Conservation (phyloP, 768 basidiomycete species). For the Terana coerulea region DNA sequence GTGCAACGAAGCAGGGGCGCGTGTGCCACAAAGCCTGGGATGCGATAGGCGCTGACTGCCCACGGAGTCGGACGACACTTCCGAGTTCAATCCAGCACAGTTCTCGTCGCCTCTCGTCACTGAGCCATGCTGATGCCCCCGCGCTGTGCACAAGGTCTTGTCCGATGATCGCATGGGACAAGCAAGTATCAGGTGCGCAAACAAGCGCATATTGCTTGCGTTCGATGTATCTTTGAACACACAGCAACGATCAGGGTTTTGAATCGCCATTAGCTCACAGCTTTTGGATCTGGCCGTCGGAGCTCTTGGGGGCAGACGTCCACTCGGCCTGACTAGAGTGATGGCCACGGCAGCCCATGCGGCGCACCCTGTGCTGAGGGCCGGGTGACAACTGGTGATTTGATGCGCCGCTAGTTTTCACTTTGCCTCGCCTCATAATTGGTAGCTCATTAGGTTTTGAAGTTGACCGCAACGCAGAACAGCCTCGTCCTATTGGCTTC, state of each 20-base stretch:
- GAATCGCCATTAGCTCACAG: neutral
- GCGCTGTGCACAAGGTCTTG: no score
- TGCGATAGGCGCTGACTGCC: no score
- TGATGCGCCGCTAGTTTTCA: neutral
- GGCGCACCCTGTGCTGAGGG: neutral
- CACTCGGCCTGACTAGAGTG: neutral
- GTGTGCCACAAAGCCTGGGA: no score
- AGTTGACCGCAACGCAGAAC: neutral
- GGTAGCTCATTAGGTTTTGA: neutral
- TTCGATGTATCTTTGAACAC: neutral
- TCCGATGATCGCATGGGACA: conserved; percentile 1
- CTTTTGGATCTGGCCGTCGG: neutral
- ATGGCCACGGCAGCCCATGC: conserved; percentile 2
- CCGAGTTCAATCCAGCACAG: no score
- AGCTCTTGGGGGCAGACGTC: neutral
- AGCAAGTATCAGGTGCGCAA: neutral
- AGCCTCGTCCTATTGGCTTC: neutral
- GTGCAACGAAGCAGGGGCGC: no score
- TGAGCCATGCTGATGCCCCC: no score
- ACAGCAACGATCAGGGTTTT: neutral
- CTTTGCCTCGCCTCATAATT: neutral
- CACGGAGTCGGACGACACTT: no score
- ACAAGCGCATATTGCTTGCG: no score
- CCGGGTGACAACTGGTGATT: neutral
- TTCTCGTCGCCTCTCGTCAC: no score